phyloP scores from a whole-genome alignment of 2,329 filamentous ascomycete genomes.

The Diplodia scrobiculata region DNA sequence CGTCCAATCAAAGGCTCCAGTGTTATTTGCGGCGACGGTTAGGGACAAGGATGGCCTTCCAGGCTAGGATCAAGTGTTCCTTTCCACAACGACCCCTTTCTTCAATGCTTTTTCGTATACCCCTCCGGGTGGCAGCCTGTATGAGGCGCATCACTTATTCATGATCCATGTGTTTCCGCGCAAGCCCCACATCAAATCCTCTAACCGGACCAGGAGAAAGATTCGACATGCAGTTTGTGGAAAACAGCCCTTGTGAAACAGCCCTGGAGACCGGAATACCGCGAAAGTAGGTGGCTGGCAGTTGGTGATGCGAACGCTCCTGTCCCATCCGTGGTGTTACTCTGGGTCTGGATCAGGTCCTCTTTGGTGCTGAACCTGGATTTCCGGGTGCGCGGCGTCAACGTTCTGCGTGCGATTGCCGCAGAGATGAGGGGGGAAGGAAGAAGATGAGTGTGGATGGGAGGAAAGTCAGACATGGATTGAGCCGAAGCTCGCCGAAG shows the following conservation, averaged over 20 bases:
- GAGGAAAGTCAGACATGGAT: background rate
- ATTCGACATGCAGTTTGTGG: background rate
- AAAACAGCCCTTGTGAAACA: background rate
- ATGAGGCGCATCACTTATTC: slow-evolving; percentile 1
- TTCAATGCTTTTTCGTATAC: background rate
- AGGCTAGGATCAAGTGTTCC: background rate
- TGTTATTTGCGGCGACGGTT: background rate
- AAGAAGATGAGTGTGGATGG: background rate
- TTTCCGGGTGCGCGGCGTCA: no score
- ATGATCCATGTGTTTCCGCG: background rate
- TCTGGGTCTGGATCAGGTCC: no score
- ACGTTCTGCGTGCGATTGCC: no score
- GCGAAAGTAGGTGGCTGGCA: no score
- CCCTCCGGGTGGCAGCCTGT: no score
- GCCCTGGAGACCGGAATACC: background rate
- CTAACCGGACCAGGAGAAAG: background rate
- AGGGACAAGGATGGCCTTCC: no score
- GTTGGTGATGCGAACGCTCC: no score
- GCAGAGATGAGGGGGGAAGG: background rate
- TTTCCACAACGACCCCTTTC: background rate
- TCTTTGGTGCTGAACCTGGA: no score
- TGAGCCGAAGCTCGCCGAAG: background rate
- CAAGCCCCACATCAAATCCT: slow-evolving; percentile 2
- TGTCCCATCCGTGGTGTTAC: slow-evolving; percentile 42
- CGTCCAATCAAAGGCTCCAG: background rate